Base-by-base conservation (phyloP, 106 monocot species). In the Cymbidium sinense region DNA sequence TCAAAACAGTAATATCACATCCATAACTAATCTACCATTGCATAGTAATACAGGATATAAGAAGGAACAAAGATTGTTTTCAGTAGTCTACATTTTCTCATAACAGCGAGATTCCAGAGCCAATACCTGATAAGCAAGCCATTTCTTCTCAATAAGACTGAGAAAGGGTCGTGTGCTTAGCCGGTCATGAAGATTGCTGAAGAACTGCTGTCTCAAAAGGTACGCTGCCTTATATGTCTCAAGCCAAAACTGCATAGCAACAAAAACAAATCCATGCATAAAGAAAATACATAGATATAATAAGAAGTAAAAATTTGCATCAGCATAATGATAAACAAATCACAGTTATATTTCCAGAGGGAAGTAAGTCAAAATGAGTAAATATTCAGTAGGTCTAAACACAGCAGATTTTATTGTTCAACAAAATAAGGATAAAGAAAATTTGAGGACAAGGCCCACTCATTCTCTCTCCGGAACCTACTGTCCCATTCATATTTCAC, bases 181-280 rank as follows among this genome's bases (percentile, higher is more conserved):
- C n/a, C n/a, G n/a, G n/a, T n/a, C n/a, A n/a, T n/a, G n/a, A n/a
- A n/a, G 90, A 73, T 90, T 98, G 86, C 88, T 93, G 77, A 87
- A 90, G 84, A 98, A 92, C 70, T 94, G 90, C 73, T 98, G 94
- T 77, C 98, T 90, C 83, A 98, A 80, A 29, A 98, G 89, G 69
- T 98, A 98, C 3, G 98, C 98, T 17, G 98, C 98, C 84, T 98
- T 98, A 86, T 98, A 94, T 21, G 98, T 98, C 79, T 98, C 94
- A 35, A 98, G 70, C 98, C 98, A 98, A 86, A 98, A 89, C 98
- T 98, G 84, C 43, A 84, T 34, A 44, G 52, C 43, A 50, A 47
- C 23, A 25, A n/a, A n/a, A 29, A 84, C 62, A 47, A 76, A 73
- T 75, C 13, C 18, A 61, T 19, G 77, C 30, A 61, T 21, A 50